Percentiles rank a stretch among this genome's conserved stretches.
Evolutionary conservation across 108 stramenopile species (phyloP).

Genomic region (Cyclotella sp.): DNA sequence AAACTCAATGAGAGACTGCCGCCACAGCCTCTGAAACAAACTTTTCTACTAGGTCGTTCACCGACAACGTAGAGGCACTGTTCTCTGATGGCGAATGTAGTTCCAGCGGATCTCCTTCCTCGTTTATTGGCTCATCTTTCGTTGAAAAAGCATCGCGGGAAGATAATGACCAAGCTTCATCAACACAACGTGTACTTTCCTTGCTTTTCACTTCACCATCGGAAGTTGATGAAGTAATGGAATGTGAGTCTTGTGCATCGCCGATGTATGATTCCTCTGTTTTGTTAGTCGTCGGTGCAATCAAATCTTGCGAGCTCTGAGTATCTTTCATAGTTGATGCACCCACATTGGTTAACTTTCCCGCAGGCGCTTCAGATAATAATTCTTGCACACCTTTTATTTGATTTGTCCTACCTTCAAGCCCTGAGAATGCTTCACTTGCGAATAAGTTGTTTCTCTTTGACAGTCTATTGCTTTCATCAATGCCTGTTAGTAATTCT

Average conservation of each 20-base stretch:
- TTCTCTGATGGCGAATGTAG: background rate
- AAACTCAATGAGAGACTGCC: background rate
- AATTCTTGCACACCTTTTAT: slow-evolving; percentile 2
- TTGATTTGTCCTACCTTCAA: background rate
- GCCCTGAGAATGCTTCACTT: slow-evolving; percentile 1
- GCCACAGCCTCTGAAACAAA: background rate
- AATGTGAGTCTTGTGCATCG: too few species aligned
- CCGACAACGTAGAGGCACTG: background rate
- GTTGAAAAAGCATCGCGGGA: too few species aligned
- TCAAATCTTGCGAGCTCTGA: too few species aligned
- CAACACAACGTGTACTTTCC: too few species aligned
- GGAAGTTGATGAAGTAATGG: too few species aligned
- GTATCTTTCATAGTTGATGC: too few species aligned
- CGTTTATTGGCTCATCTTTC: too few species aligned
- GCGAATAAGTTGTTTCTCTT: background rate
- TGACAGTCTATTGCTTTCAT: background rate
- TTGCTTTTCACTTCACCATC: too few species aligned
- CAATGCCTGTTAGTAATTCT: background rate
- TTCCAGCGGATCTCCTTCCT: too few species aligned
- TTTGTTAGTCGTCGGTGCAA: too few species aligned
- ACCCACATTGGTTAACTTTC: background rate
- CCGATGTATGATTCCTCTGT: too few species aligned
- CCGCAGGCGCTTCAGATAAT: background rate
- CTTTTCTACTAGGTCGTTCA: background rate
- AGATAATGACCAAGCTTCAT: too few species aligned